These are phyloP conservation scores for Macaranga tanarius DNA, from an alignment of 441 rosid genomes.

Conservation along the genomic window DNA sequence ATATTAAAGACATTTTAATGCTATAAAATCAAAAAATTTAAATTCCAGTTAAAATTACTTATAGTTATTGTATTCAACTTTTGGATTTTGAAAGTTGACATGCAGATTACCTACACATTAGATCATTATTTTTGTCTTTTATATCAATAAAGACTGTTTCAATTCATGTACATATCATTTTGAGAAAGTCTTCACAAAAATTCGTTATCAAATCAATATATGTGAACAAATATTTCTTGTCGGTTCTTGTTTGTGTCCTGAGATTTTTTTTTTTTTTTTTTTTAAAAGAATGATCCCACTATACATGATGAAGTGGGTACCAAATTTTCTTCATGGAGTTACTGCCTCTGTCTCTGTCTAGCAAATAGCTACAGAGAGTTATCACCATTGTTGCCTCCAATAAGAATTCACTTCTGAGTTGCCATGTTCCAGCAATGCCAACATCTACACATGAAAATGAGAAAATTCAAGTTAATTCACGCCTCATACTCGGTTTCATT, in stretches of 20 bases:
- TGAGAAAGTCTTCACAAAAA: not conserved
- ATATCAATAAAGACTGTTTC: not conserved
- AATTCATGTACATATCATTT: not conserved
- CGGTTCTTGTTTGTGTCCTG: constrained; percentile 3
- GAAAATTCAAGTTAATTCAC: too few relatives aligned
- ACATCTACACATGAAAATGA: not conserved
- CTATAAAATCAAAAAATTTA: too few relatives aligned
- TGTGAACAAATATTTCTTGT: constrained; percentile 13
- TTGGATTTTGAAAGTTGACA: not conserved
- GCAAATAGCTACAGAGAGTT: too few relatives aligned
- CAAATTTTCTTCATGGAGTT: too few relatives aligned
- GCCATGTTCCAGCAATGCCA: constrained; percentile 8
- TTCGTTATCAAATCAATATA: constrained; percentile 6
- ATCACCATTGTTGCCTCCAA: too few relatives aligned
- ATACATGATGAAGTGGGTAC: not conserved
- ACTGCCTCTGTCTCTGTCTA: too few relatives aligned
- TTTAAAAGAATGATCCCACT: constrained; percentile 3
- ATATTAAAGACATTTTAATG: too few relatives aligned
- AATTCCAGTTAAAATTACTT: too few relatives aligned
- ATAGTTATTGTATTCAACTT: not conserved
- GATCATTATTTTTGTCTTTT: not conserved
- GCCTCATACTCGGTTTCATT: too few relatives aligned
- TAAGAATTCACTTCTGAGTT: not conserved
- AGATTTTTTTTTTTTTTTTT: too few relatives aligned
- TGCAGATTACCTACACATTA: not conserved